Evolutionary conservation across 257 asterid species (phyloP), one percentile per base, ranked within the genome.

Genomic region (Ligustrum vulgare): DNA sequence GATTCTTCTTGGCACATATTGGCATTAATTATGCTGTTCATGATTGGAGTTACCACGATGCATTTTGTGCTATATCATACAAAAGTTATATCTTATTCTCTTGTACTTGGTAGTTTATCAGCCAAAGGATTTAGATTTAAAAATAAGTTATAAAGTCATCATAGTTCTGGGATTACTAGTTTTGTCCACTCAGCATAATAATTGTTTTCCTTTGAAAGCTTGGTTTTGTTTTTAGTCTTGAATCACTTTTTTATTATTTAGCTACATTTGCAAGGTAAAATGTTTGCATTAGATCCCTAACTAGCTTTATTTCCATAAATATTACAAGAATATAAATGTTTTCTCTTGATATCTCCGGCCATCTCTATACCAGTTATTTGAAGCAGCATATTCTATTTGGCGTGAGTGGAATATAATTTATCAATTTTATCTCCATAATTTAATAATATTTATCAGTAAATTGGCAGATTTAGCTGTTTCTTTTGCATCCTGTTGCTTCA

Each of bases 1-100:
- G 65, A 72, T 80, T 63, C 60, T 69, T 72, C 73, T 58, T 23
- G 69, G 45, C 49, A 69, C 63, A 36, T 76, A 69, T 22, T 62
- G 31, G 9, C 43, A 62, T 33, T 41, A 18, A 5, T 20, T 74
- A 13, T 56, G 23, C 47, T 49, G 41, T 43, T 28, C 51, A 35
- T 34, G 25, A 6, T 67, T 67, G 39, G 51, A 13, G 47, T 22
- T 39, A 16, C 45, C 13, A 5, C 13, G 20, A 13, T 73, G 64
- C 31, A 41, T 28, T 63, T 13, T 2, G 31, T 36, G 25, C 32
- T 18, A 20, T 58, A 58, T 36, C 67, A 36, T 33, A 12, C 20
- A 15, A 23, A 22, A 25, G 8, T 41, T 69, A 32, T 69, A 35
- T 22, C 43, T 5, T 68, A 60, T 60, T 60, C 13, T 70, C 54